Evolutionary conservation across 306 rosid species (phyloP).

Genomic region (Malus orientalis): DNA sequence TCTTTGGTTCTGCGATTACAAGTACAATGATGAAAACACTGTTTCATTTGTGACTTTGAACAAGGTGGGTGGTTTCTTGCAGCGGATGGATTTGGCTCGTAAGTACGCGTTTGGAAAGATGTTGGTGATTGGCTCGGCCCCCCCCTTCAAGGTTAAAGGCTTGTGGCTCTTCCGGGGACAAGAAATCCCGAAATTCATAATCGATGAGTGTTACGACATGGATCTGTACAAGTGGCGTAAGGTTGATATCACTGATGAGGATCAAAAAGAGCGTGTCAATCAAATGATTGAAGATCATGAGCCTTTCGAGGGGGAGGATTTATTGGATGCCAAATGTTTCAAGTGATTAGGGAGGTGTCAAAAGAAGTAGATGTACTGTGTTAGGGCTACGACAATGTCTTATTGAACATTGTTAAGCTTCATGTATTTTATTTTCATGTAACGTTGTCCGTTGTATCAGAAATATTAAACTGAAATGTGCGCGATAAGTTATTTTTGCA

Average conservation of each 20-base stretch:
- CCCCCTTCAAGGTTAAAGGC: constrained; percentile 80
- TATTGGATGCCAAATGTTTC: constrained; percentile 82
- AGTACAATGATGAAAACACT: constrained; percentile 67
- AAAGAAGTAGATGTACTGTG: background rate
- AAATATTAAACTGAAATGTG: background rate
- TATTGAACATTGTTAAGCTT: background rate
- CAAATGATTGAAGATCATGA: constrained; percentile 83
- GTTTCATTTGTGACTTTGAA: constrained; percentile 75
- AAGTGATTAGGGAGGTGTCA: constrained; percentile 29
- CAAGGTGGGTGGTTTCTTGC: constrained; percentile 75
- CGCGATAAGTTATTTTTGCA: too few relatives aligned
- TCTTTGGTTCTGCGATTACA: constrained; percentile 78
- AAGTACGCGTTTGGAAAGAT: constrained; percentile 80
- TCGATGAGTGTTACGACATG: constrained; percentile 78
- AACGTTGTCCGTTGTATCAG: background rate
- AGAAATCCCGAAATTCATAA: constrained; percentile 59
- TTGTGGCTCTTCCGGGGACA: constrained; percentile 85
- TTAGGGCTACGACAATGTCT: background rate
- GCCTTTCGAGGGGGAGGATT: constrained; percentile 74
- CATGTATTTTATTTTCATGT: background rate
- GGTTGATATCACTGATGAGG: constrained; percentile 59
- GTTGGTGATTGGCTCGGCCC: constrained; percentile 64
- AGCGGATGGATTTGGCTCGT: constrained; percentile 81
- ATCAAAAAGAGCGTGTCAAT: constrained; percentile 63
- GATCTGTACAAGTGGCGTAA: constrained; percentile 72